Percentiles rank a stretch among this genome's conserved stretches.
Evolutionary conservation across 345 rosid species (phyloP).

Genomic region (Triadica sebifera): DNA sequence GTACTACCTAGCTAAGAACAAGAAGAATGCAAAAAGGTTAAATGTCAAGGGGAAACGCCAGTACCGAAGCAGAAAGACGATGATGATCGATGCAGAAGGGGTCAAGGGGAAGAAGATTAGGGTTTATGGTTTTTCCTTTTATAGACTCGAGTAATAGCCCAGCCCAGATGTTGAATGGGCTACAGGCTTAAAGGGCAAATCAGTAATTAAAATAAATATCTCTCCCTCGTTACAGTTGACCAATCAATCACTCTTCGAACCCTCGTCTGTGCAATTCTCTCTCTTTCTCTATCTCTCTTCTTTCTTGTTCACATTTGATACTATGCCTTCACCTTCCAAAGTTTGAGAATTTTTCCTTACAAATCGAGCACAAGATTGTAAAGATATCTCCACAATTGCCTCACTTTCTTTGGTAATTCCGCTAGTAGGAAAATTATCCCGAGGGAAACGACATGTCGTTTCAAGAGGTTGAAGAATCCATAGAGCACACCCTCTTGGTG

Average conservation of each 20-base stretch:
- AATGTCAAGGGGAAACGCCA: background rate
- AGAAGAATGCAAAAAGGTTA: background rate
- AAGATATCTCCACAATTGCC: background rate
- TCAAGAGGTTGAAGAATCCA: constrained; percentile 73
- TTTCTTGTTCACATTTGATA: background rate
- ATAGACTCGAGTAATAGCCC: background rate
- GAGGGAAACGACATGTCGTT: constrained; percentile 52
- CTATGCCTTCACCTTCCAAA: constrained; percentile 6
- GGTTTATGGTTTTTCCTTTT: background rate
- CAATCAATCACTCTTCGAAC: constrained; percentile 29
- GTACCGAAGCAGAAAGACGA: background rate
- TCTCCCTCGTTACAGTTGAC: constrained; percentile 18
- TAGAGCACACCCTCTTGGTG: constrained; percentile 94
- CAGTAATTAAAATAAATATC: background rate
- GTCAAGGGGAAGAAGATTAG: background rate
- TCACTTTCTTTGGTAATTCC: background rate
- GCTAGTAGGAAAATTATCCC: background rate
- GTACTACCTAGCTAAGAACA: no score
- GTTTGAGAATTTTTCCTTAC: background rate
- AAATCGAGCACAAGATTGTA: background rate
- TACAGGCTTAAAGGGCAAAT: constrained; percentile 3
- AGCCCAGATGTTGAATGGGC: background rate
- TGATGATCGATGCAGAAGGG: background rate
- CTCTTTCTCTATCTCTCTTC: background rate
- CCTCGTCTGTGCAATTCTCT: constrained; percentile 28